Conservation (phyloP, 306 rosid species). For the Oemleria cerasiformis region DNA sequence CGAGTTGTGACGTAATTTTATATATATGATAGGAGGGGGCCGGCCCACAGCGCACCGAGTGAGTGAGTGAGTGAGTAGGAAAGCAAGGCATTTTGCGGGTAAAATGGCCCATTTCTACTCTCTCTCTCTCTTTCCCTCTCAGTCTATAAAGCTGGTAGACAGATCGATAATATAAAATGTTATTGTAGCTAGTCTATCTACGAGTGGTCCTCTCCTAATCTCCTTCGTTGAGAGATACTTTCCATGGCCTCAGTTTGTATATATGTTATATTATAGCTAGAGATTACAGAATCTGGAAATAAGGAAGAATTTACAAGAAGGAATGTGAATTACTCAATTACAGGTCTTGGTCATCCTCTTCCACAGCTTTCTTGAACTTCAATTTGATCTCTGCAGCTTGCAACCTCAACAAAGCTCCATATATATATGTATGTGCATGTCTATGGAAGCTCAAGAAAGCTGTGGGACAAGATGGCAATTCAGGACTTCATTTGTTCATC, state of each 20-base stretch:
- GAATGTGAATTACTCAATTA: too few relatives aligned
- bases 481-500: slow-evolving; percentile 30
- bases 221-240: slow-evolving; percentile 22
- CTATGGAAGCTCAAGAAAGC: slow-evolving; percentile 92
- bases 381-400: slow-evolving; percentile 1
- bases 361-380: slow-evolving; percentile 99
- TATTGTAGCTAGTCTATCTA: slow-evolving; percentile 23
- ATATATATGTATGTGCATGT: not conserved
- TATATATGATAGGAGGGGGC: not conserved
- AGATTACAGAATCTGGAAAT: not conserved
- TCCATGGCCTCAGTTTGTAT: not conserved
- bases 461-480: slow-evolving; percentile 90
- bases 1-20: slow-evolving; percentile 35
- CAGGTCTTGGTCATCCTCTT: slow-evolving; percentile 84
- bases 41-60: slow-evolving; percentile 67
- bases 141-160: slow-evolving; percentile 64
- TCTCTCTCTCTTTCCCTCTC: slow-evolving; percentile 10
- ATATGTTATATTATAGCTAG: not conserved
- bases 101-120: slow-evolving; percentile 31
- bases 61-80: slow-evolving; percentile 19
- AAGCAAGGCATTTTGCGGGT: slow-evolving; percentile 56
- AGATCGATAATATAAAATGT: slow-evolving; percentile 46
- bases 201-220: slow-evolving; percentile 57
- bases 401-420: too few relatives aligned
- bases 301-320: too few relatives aligned